Evolutionary conservation across 257 asterid species (phyloP).

Genomic region (Capsicum baccatum): DNA sequence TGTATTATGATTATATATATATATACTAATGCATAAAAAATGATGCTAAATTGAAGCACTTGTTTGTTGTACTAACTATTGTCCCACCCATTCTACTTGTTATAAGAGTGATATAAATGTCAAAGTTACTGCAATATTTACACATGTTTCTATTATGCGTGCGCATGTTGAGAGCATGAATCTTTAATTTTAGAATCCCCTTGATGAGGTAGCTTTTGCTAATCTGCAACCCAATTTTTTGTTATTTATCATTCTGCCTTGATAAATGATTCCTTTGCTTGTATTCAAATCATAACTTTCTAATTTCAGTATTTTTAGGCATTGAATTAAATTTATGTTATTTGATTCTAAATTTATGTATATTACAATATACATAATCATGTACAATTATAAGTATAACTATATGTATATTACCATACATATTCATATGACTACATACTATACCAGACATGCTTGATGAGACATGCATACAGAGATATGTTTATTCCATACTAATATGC

Average conservation of each 20-base stretch:
- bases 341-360: background rate
- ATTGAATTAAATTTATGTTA: background rate
- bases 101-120: slow-evolving; percentile 63
- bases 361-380: background rate
- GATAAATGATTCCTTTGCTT: background rate
- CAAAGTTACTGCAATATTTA: slow-evolving; percentile 94
- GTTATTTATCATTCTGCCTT: background rate
- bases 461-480: too few species aligned
- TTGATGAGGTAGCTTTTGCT: slow-evolving; percentile 69
- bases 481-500: too few species aligned
- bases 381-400: too few species aligned
- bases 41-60: too few species aligned
- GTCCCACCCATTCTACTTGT: slow-evolving; percentile 27
- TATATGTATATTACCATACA: too few species aligned
- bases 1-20: too few species aligned
- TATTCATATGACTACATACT: too few species aligned
- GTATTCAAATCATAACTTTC: background rate
- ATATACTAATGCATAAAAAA: too few species aligned
- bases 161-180: slow-evolving; percentile 98
- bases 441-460: too few species aligned
- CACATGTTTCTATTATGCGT: slow-evolving; percentile 96
- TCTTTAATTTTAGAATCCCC: slow-evolving; percentile 88
- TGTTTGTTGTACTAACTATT: background rate
- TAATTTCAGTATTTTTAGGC: background rate
- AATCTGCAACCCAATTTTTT: background rate